Conservation (phyloP, 306 rosid species). For the Astragalus glycyphyllos region DNA sequence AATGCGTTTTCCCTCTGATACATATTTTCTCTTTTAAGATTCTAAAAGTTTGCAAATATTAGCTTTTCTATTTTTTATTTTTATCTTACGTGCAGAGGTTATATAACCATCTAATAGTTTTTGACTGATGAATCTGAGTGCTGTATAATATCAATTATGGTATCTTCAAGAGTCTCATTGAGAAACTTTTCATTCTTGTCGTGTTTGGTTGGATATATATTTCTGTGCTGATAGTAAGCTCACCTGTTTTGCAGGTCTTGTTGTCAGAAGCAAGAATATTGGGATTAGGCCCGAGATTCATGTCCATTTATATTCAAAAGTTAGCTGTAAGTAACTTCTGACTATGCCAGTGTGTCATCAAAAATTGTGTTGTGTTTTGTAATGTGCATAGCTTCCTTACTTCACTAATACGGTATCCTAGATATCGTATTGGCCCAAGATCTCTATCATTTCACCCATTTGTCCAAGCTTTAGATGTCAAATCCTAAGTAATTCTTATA, state of each 20-base stretch:
- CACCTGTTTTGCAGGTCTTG: conserved; percentile 60
- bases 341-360: neutral
- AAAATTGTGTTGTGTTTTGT: neutral
- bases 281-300: conserved; percentile 91
- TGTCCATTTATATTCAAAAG: conserved; percentile 86
- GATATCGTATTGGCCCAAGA: too few relatives aligned
- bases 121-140: neutral
- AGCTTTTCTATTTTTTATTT: neutral
- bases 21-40: conserved; percentile 13
- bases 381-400: neutral
- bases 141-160: conserved; percentile 1
- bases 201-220: conserved; percentile 14
- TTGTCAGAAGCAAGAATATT: conserved; percentile 85
- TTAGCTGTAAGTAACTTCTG: conserved; percentile 72
- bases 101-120: neutral
- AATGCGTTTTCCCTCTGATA: neutral
- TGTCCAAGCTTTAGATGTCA: too few relatives aligned
- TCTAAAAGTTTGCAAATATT: neutral
- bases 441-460: too few relatives aligned
- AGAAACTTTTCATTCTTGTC: neutral
- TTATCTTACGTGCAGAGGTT: neutral
- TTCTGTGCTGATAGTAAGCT: conserved; percentile 29
- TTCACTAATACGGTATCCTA: too few relatives aligned
- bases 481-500: too few relatives aligned
- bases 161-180: conserved; percentile 7